These are phyloP conservation scores for Vitis amurensis DNA, from an alignment of 164 flowering plant genomes.

Conservation along the genomic window DNA sequence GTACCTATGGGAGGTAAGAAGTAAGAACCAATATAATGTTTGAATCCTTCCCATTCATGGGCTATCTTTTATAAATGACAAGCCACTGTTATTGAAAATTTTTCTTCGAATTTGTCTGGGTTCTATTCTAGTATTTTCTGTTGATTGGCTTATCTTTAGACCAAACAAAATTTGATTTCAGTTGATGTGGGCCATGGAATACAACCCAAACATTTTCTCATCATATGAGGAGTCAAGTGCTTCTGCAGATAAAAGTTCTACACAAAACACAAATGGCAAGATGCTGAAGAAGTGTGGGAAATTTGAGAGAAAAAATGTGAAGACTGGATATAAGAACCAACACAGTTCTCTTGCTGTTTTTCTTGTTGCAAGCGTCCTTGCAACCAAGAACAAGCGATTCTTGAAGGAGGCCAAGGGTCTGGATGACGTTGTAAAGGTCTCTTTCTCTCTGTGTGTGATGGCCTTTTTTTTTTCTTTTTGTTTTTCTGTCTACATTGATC, in stretches of 20 bases:
- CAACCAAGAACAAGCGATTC: slow-evolving; percentile 69
- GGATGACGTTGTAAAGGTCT: slow-evolving; percentile 86
- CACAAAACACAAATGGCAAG: slow-evolving; percentile 31
- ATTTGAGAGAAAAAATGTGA: slow-evolving; percentile 63
- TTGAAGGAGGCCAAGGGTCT: slow-evolving; percentile 81
- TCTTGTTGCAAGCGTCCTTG: slow-evolving; percentile 82
- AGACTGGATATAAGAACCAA: slow-evolving; percentile 50
- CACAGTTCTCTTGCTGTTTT: slow-evolving; percentile 64
- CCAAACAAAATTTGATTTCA: slow-evolving; percentile 34
- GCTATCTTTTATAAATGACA: neutral
- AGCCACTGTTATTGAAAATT: neutral
- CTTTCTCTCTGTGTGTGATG: slow-evolving; percentile 13
- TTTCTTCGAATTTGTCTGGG: neutral
- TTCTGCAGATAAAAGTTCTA: slow-evolving; percentile 11
- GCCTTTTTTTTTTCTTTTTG: neutral
- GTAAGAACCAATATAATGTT: neutral
- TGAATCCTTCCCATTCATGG: neutral
- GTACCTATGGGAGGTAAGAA: slow-evolving; percentile 91
- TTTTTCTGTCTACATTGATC: neutral
- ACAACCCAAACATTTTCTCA: slow-evolving; percentile 79
- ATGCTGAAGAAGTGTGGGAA: slow-evolving; percentile 75
- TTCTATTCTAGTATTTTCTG: neutral
- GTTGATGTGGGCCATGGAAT: slow-evolving; percentile 99
- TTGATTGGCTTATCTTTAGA: neutral
- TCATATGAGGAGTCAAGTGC: slow-evolving; percentile 41